These are phyloP conservation scores for Entonaema liquescens DNA, from an alignment of 495 filamentous ascomycete species.

Conservation along the genomic window DNA sequence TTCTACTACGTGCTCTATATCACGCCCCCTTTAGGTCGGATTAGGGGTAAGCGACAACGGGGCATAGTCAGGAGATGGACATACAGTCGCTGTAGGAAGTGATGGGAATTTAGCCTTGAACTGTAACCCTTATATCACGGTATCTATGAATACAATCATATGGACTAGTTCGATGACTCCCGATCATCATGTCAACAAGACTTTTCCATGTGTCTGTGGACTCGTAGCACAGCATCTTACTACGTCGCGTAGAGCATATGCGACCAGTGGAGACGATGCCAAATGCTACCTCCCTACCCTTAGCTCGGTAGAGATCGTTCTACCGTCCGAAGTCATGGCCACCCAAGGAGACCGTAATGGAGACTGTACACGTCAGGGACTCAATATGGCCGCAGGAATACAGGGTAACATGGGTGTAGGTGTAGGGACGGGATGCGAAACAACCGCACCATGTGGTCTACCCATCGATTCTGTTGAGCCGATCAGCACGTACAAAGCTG, in stretches of 20 bases:
- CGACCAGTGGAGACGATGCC: slow-evolving; percentile 31
- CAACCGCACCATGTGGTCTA: slow-evolving; percentile 43
- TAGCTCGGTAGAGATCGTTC: slow-evolving; percentile 41
- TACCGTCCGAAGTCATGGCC: slow-evolving; percentile 40
- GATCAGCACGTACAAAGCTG: slow-evolving; percentile 41
- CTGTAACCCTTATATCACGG: slow-evolving; percentile 17
- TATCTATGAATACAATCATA: slow-evolving; percentile 17
- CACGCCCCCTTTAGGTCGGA: slow-evolving; percentile 4
- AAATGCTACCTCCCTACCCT: slow-evolving; percentile 39
- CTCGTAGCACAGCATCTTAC: slow-evolving; percentile 44
- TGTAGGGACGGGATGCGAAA: slow-evolving; percentile 40
- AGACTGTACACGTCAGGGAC: slow-evolving; percentile 40
- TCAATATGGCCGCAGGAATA: slow-evolving; percentile 41
- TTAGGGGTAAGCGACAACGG: slow-evolving; percentile 17
- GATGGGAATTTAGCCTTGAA: slow-evolving; percentile 5
- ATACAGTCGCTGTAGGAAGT: slow-evolving; percentile 11
- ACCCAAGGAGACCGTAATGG: slow-evolving; percentile 32
- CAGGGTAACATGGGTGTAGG: slow-evolving; percentile 42
- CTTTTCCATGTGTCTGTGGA: slow-evolving; percentile 29
- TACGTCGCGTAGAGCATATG: slow-evolving; percentile 34
- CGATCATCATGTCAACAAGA: slow-evolving; percentile 24
- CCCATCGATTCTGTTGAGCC: slow-evolving; percentile 39
- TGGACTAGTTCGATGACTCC: slow-evolving; percentile 21
- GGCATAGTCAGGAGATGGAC: slow-evolving; percentile 13
- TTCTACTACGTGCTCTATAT: slow-evolving; percentile 5